A percentile compares a stretch with the other conserved stretches of the same genome.
Conservation (phyloP, 106 monocot species). For the Allium cepa region DNA sequence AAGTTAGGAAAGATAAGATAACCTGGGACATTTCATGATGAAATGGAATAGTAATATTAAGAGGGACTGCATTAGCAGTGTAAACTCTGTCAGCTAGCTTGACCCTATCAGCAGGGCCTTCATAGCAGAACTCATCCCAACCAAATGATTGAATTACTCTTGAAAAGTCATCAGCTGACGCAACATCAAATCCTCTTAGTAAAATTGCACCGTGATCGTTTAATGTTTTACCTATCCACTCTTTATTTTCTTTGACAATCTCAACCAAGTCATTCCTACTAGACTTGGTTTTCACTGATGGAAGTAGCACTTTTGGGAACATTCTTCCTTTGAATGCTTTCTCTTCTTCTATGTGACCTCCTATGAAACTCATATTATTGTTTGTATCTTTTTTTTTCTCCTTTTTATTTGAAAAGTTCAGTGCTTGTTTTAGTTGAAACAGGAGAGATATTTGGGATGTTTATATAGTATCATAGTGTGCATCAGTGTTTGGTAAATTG, state of each 20-base stretch:
- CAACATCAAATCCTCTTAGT: conserved; percentile 22
- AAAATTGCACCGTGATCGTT: conserved; percentile 20
- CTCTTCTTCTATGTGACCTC: conserved; percentile 14
- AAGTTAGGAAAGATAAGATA: not conserved
- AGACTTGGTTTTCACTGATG: not conserved
- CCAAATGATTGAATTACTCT: conserved; percentile 17
- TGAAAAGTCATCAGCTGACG: conserved; percentile 15
- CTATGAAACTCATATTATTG: conserved; percentile 6
- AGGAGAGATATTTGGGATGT: too few species aligned
- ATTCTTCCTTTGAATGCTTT: conserved; percentile 14
- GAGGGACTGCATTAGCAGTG: conserved; percentile 18
- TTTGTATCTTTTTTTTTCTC: not conserved
- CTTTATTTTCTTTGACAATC: conserved; percentile 1
- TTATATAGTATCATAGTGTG: too few species aligned
- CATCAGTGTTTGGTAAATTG: too few species aligned
- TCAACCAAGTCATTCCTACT: not conserved
- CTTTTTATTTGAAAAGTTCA: not conserved
- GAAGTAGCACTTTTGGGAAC: conserved; percentile 24
- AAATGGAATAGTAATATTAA: conserved; percentile 15
- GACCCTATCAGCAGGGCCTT: conserved; percentile 11
- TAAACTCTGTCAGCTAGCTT: conserved; percentile 13
- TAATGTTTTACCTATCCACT: not conserved
- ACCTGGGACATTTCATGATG: conserved; percentile 38
- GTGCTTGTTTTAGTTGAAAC: too few species aligned
- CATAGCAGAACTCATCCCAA: conserved; percentile 21